Conservation (phyloP, 1,284 basidiomycete species). For the Rhodotorula sp. region DNA sequence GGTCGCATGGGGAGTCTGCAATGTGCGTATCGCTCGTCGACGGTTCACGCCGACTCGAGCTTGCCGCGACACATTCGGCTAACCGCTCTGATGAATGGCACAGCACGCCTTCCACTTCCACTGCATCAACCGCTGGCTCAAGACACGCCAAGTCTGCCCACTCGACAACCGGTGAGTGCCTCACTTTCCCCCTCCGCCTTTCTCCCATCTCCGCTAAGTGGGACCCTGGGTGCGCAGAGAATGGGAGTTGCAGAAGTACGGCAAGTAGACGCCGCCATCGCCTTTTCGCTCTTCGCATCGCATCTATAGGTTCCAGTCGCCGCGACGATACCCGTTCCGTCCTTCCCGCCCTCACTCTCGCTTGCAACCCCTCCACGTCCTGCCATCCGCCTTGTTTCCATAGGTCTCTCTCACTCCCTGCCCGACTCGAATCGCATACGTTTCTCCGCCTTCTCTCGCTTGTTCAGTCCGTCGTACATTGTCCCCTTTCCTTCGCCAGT, state of each 20-base stretch:
- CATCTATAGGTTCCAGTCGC: constrained; percentile 48
- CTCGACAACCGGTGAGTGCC: constrained; percentile 73
- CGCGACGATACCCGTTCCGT: background rate
- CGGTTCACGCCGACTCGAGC: too few relatives aligned
- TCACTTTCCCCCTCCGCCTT: background rate
- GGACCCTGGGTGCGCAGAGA: constrained; percentile 51
- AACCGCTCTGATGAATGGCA: background rate
- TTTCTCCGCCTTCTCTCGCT: constrained; percentile 8
- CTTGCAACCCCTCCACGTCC: background rate
- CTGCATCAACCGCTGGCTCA: constrained; percentile 99
- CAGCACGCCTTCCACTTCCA: constrained; percentile 99
- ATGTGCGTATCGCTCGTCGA: constrained; percentile 59
- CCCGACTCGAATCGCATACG: background rate
- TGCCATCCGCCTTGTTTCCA: too few relatives aligned
- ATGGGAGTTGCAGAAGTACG: constrained; percentile 90
- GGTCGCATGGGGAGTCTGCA: constrained; percentile 98
- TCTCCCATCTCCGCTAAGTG: background rate
- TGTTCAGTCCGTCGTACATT: too few relatives aligned
- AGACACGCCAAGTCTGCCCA: constrained; percentile 97
- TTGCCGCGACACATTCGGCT: background rate
- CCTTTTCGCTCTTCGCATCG: constrained; percentile 49
- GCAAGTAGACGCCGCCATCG: constrained; percentile 18
- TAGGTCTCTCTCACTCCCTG: background rate
- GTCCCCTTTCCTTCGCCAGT: too few relatives aligned
- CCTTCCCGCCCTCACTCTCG: background rate